A percentile compares a stretch with the other conserved stretches of the same genome.
These are phyloP conservation scores for Stereocaulon alpinum DNA, from an alignment of 495 filamentous ascomycete genomes.

Conservation along the genomic window DNA sequence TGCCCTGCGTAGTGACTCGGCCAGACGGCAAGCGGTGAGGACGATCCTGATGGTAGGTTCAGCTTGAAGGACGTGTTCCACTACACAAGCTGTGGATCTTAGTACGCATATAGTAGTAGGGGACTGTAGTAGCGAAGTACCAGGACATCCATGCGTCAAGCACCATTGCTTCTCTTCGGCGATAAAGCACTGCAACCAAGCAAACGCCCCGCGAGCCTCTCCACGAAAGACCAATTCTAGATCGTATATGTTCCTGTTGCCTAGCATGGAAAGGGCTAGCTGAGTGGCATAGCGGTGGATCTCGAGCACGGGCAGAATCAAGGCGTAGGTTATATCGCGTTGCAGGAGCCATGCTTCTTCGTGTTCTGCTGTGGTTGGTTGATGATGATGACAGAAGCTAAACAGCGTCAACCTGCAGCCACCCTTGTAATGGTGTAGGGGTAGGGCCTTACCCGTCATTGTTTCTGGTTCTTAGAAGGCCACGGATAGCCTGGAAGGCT, in stretches of 20 bases:
- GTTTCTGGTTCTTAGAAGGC: constrained; percentile 25
- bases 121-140: background rate
- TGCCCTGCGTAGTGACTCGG: constrained; percentile 57
- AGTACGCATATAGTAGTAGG: background rate
- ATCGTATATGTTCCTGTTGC: constrained; percentile 38
- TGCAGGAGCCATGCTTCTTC: constrained; percentile 45
- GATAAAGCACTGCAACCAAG: constrained; percentile 52
- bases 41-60: constrained; percentile 51
- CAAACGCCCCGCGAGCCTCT: constrained; percentile 47
- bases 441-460: constrained; percentile 31
- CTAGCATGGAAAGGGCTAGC: constrained; percentile 38
- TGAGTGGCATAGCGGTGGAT: constrained; percentile 44
- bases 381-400: constrained; percentile 44
- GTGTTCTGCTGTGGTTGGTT: constrained; percentile 30
- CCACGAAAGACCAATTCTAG: constrained; percentile 50
- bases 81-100: constrained; percentile 35
- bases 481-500: constrained; percentile 35
- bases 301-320: constrained; percentile 47
- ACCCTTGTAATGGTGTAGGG: constrained; percentile 29
- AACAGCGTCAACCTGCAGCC: constrained; percentile 12
- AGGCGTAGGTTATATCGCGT: constrained; percentile 50
- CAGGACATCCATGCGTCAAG: constrained; percentile 45
- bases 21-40: constrained; percentile 51
- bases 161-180: constrained; percentile 51
- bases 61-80: constrained; percentile 43